A percentile compares a stretch with the other conserved stretches of the same genome.
Evolutionary conservation across 805 yeast species (phyloP).

Genomic region (Komagataella pastoris): DNA sequence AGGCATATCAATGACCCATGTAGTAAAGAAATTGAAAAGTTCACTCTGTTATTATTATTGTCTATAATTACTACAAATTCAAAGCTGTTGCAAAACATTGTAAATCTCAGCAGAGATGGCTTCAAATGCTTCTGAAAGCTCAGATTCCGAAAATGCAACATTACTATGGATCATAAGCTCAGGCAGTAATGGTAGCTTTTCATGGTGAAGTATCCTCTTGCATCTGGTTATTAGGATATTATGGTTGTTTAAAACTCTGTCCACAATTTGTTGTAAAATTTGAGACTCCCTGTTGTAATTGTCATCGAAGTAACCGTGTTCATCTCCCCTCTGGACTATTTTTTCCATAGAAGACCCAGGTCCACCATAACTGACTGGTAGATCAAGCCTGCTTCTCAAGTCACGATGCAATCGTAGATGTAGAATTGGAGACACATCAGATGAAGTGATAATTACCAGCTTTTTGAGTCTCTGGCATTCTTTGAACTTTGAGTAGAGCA

Average conservation of each 20-base stretch:
- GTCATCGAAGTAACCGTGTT: conserved; percentile 25
- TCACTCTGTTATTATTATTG: not conserved
- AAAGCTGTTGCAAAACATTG: not conserved
- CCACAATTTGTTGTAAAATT: conserved; percentile 55
- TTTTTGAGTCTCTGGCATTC: conserved; percentile 21
- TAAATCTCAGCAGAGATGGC: conserved; percentile 19
- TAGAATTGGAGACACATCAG: conserved; percentile 48
- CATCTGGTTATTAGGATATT: conserved; percentile 40
- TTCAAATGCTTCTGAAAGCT: conserved; percentile 27
- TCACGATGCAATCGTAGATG: conserved; percentile 46
- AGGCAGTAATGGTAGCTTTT: conserved; percentile 55
- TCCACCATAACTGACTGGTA: conserved; percentile 40
- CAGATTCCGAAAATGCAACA: conserved; percentile 29
- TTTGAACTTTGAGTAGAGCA: conserved; percentile 26
- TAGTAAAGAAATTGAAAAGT: not conserved
- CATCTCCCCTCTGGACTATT: conserved; percentile 31
- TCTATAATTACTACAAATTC: not conserved
- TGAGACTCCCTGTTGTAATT: conserved; percentile 39
- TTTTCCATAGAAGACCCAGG: conserved; percentile 22
- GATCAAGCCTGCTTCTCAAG: conserved; percentile 26
- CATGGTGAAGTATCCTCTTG: conserved; percentile 61
- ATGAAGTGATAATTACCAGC: conserved; percentile 40
- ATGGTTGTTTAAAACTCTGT: conserved; percentile 31
- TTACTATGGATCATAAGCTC: conserved; percentile 39
- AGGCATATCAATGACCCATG: not conserved